These are phyloP conservation scores for Saposhnikovia divaricata DNA, from an alignment of 129 eudicot species.

Conservation along the genomic window DNA sequence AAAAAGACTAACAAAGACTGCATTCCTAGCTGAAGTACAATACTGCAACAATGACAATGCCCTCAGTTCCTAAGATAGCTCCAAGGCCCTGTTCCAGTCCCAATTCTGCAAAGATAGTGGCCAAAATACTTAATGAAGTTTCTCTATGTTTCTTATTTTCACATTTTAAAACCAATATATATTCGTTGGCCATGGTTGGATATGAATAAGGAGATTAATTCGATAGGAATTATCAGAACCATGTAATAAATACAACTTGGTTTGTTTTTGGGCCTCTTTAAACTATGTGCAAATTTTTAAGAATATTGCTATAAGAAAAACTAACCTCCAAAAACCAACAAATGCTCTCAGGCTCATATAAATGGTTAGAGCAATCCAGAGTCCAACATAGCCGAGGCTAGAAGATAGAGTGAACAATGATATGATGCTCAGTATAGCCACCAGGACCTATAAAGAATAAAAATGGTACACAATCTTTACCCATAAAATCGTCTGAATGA, in stretches of 20 bases:
- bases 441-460: slow-evolving; percentile 41
- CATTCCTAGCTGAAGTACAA: neutral
- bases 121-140: neutral
- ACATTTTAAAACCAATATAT: neutral
- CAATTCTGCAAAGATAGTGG: slow-evolving; percentile 50
- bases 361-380: slow-evolving; percentile 67
- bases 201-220: neutral
- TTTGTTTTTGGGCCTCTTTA: neutral
- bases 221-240: neutral
- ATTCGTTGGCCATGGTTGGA: neutral
- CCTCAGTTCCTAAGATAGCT: slow-evolving; percentile 44
- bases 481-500: neutral
- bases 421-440: slow-evolving; percentile 56
- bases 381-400: slow-evolving; percentile 55
- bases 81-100: slow-evolving; percentile 92
- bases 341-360: slow-evolving; percentile 80
- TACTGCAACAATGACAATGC: neutral
- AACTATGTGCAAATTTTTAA: neutral
- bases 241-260: neutral
- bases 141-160: neutral
- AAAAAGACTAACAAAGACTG: neutral
- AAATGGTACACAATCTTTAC: neutral
- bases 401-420: slow-evolving; percentile 45
- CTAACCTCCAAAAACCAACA: slow-evolving; percentile 83
- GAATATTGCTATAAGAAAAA: neutral